Percentiles rank a stretch among this genome's conserved stretches.
Evolutionary conservation across 1,284 basidiomycete species (phyloP).

Genomic region (Melampsora medusae): DNA sequence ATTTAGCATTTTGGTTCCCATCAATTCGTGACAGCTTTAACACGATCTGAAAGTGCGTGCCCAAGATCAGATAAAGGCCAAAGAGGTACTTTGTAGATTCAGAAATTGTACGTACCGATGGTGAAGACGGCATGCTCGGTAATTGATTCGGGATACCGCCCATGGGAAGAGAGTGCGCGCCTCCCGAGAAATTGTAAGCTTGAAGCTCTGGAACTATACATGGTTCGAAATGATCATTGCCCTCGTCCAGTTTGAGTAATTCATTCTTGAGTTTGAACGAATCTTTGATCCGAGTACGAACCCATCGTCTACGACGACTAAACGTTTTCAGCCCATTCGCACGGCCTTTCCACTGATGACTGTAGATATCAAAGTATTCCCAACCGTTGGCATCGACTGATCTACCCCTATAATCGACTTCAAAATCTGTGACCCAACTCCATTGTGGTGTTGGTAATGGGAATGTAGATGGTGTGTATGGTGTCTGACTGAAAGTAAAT

Average conservation of each 20-base stretch:
- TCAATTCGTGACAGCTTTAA: too few relatives aligned
- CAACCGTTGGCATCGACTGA: constrained; percentile 31
- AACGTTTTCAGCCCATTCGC: constrained; percentile 18
- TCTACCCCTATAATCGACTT: constrained; percentile 12
- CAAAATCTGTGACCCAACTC: constrained; percentile 34
- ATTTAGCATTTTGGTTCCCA: too few relatives aligned
- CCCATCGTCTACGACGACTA: constrained; percentile 32
- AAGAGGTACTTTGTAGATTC: not conserved
- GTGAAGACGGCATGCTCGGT: not conserved
- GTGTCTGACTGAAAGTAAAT: constrained; percentile 23
- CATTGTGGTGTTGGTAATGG: constrained; percentile 28
- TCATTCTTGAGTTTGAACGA: not conserved
- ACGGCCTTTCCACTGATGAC: constrained; percentile 18
- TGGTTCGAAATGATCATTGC: not conserved
- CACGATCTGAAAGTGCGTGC: too few relatives aligned
- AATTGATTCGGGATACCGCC: not conserved
- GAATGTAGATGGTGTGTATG: constrained; percentile 29
- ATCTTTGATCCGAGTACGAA: constrained; percentile 18
- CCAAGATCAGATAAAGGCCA: too few relatives aligned
- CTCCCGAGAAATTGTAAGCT: not conserved
- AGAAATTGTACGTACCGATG: not conserved
- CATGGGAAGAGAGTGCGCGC: not conserved
- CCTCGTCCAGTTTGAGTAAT: not conserved
- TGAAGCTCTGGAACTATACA: not conserved
- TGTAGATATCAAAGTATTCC: constrained; percentile 36